phyloP scores from a whole-genome alignment of 129 eudicot species.

The Heracleum sosnowskyi region DNA sequence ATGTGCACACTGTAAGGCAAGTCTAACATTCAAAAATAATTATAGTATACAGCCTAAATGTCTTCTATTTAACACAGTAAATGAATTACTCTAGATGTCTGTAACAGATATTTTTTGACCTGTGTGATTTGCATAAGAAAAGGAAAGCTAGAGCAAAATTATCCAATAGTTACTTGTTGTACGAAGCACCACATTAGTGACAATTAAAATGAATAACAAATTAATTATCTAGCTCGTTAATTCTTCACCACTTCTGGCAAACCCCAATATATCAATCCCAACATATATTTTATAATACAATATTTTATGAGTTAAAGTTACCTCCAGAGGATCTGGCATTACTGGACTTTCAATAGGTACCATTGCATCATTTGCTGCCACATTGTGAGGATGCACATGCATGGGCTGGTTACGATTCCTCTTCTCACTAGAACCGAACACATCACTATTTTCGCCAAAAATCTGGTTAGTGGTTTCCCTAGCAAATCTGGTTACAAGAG shows the following conservation, averaged over 20 bases:
- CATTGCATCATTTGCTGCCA: constrained; percentile 23
- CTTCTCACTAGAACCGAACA: constrained; percentile 42
- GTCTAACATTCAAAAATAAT: neutral
- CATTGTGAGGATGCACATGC: constrained; percentile 20
- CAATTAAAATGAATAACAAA: neutral
- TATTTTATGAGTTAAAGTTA: constrained; percentile 15
- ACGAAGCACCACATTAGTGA: neutral
- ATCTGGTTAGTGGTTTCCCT: constrained; percentile 97
- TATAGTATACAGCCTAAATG: neutral
- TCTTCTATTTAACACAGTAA: neutral
- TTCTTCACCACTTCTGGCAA: neutral
- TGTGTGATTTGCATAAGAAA: neutral
- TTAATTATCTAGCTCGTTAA: neutral
- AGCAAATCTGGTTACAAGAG: constrained; percentile 93
- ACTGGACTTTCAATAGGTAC: constrained; percentile 46
- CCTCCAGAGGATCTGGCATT: constrained; percentile 83
- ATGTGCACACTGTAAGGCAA: neutral
- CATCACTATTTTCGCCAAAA: constrained; percentile 68
- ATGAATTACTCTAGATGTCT: neutral
- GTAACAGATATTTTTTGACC: neutral
- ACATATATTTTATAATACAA: neutral
- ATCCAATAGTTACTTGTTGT: neutral
- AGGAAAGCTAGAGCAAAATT: neutral
- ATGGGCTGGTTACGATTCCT: constrained; percentile 42
- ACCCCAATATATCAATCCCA: neutral